Evolutionary conservation across 2,329 filamentous ascomycete species (phyloP).

Genomic region (Aspergillus sp.): DNA sequence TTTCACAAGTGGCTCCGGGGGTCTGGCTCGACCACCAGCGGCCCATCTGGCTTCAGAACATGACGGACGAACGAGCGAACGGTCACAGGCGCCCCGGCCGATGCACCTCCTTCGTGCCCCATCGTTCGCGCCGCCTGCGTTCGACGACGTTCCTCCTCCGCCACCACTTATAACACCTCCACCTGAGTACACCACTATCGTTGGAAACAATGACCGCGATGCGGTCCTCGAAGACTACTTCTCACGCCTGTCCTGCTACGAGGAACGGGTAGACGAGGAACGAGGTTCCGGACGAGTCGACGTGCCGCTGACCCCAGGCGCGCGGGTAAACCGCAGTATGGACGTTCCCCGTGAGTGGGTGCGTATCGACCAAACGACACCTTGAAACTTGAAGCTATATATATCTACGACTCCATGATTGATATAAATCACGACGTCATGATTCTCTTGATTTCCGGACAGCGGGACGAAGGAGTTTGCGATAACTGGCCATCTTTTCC

Average conservation of each 20-base stretch:
- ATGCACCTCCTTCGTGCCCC: conserved; percentile 84
- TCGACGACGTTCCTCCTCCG: conserved; percentile 78
- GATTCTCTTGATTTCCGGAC: conserved; percentile 6
- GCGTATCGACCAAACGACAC: conserved; percentile 37
- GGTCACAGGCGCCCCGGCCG: conserved; percentile 59
- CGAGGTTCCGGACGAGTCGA: conserved; percentile 53
- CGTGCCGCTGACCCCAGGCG: conserved; percentile 66
- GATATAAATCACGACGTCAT: conserved; percentile 13
- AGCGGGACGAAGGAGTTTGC: conserved; percentile 17
- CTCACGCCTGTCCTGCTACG: conserved; percentile 69
- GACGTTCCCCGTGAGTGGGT: conserved; percentile 64
- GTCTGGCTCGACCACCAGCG: conserved; percentile 51
- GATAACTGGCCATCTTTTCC: conserved; percentile 7
- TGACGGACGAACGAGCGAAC: conserved; percentile 42
- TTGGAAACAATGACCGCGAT: conserved; percentile 69
- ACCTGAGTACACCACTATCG: conserved; percentile 79
- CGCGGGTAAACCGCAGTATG: conserved; percentile 66
- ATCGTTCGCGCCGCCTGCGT: conserved; percentile 85
- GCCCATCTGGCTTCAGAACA: conserved; percentile 56
- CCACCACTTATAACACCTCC: conserved; percentile 78
- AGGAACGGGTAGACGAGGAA: conserved; percentile 64
- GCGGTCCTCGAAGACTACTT: conserved; percentile 84
- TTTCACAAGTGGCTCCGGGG: conserved; percentile 46
- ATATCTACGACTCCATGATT: conserved; percentile 8
- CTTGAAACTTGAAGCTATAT: conserved; percentile 3